Conservation (phyloP, 805 yeast genomes). For the Sungouiella blattae region DNA sequence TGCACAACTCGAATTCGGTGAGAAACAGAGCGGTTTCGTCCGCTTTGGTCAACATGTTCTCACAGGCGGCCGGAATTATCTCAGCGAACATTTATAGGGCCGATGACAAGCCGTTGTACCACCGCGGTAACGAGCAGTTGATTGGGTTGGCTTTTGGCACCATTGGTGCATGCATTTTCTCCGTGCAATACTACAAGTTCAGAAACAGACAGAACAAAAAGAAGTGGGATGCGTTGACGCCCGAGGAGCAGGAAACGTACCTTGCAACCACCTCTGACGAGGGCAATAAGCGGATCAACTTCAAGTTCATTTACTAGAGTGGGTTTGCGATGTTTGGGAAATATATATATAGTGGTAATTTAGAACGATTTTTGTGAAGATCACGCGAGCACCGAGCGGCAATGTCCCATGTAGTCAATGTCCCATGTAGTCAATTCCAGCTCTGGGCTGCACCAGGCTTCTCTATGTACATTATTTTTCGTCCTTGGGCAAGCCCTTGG, state of each 20-base stretch:
- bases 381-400: no score
- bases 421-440: not conserved
- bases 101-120: slow-evolving; percentile 26
- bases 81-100: slow-evolving; percentile 24
- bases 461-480: slow-evolving; percentile 9
- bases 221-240: slow-evolving; percentile 18
- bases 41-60: slow-evolving; percentile 25
- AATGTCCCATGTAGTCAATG: not conserved
- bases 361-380: no score
- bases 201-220: slow-evolving; percentile 17
- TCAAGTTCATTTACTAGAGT: slow-evolving; percentile 14
- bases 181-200: slow-evolving; percentile 17
- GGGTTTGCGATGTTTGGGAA: no score
- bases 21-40: slow-evolving; percentile 26
- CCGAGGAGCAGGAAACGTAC: slow-evolving; percentile 18
- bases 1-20: slow-evolving; percentile 24
- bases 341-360: no score
- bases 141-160: slow-evolving; percentile 18
- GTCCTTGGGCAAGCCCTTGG: slow-evolving; percentile 12
- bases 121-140: slow-evolving; percentile 24
- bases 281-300: slow-evolving; percentile 25
- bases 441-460: no score
- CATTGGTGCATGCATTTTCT: slow-evolving; percentile 18
- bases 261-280: slow-evolving; percentile 14
- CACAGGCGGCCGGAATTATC: slow-evolving; percentile 23